Evolutionary conservation across 1,284 basidiomycete genomes (phyloP), one percentile per base, ranked within the genome.

Genomic region (Coriolopsis trogii): DNA sequence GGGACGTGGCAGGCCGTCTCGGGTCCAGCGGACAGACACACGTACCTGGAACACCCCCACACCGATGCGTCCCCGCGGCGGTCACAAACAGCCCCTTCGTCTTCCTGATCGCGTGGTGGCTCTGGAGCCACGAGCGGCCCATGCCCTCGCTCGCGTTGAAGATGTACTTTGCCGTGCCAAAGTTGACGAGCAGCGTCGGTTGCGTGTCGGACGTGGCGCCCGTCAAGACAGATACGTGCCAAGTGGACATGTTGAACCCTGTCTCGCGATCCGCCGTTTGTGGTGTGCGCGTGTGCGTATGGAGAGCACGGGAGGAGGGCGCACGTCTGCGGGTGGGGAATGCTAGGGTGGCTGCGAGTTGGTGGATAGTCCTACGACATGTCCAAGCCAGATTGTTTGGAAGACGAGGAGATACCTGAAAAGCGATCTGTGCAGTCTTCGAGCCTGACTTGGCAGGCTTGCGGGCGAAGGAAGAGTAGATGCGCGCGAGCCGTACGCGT

Each of bases 71-170:
- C 29, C 79, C 77, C 2, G 83, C 75, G 44, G 83, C 81, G 1
- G 87, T 88, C 52, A 95, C 71, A 69, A 96, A 95, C 12, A 95
- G 61, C 2, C 78, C 87, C 41, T 78, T 80, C 2, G 87, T 75
- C 49, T 81, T 84, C 62, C 78, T 81, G 77, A 87, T 83, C 38
- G 81, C 81, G 30, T 79, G 70, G 53, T 74, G 74, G 58, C 83
- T 84, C 70, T 94, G 87, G 6, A 86, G 70, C 61, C 89, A 88
- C 0, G 86, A 72, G 28, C 94, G 75, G 43, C 85, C 85, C 0
- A 87, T 87, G 49, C 89, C 91, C 67, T 96, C 93, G 5, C 90
- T 86, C 2, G 78, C 85, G n/a, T 95, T 95, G 76, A 96, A 93
- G 44, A 95, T 76, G 62, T 94, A 95, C 63, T 91, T 88, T 6